Evolutionary conservation across 768 basidiomycete genomes (phyloP).

Genomic region (Cyclocybe cylindracea): DNA sequence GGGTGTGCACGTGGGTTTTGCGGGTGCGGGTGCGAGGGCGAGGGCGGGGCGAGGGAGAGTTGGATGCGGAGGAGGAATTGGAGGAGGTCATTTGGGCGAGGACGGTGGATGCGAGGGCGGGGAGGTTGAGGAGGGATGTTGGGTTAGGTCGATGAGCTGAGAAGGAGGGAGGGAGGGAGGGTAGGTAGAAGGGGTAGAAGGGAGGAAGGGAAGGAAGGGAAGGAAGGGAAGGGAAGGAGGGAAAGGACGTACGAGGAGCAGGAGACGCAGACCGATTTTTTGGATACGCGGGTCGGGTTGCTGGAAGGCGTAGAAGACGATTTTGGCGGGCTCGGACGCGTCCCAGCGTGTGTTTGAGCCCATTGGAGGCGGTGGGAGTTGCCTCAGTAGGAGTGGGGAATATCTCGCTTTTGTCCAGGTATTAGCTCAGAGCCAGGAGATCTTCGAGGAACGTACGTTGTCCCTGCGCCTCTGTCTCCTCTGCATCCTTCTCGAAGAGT

Average conservation of each 20-base stretch:
- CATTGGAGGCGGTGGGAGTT: slow-evolving; percentile 57
- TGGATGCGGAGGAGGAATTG: neutral
- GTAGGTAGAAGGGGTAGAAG: slow-evolving; percentile 1
- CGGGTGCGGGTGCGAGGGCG: neutral
- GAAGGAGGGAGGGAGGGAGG: neutral
- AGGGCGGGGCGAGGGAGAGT: slow-evolving; percentile 2
- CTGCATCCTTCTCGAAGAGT: slow-evolving; percentile 71
- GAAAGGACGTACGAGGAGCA: slow-evolving; percentile 18
- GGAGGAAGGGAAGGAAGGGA: too few relatives aligned
- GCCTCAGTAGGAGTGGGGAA: slow-evolving; percentile 56
- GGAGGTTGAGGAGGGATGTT: slow-evolving; percentile 9
- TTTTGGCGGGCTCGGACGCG: slow-evolving; percentile 23
- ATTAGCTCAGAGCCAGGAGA: neutral
- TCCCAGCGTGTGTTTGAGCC: slow-evolving; percentile 57
- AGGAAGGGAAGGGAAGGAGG: neutral
- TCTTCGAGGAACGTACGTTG: slow-evolving; percentile 28
- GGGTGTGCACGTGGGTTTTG: neutral
- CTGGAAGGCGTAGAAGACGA: slow-evolving; percentile 21
- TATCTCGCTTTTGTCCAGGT: slow-evolving; percentile 21
- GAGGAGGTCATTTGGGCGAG: slow-evolving; percentile 13
- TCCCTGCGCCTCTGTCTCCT: slow-evolving; percentile 30
- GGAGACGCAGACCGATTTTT: slow-evolving; percentile 14
- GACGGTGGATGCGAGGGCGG: slow-evolving; percentile 14
- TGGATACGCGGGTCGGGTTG: slow-evolving; percentile 17
- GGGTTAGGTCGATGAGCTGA: neutral